phyloP scores from a whole-genome alignment of 2,329 filamentous ascomycete species.

The Plenodomus tracheiphilus region DNA sequence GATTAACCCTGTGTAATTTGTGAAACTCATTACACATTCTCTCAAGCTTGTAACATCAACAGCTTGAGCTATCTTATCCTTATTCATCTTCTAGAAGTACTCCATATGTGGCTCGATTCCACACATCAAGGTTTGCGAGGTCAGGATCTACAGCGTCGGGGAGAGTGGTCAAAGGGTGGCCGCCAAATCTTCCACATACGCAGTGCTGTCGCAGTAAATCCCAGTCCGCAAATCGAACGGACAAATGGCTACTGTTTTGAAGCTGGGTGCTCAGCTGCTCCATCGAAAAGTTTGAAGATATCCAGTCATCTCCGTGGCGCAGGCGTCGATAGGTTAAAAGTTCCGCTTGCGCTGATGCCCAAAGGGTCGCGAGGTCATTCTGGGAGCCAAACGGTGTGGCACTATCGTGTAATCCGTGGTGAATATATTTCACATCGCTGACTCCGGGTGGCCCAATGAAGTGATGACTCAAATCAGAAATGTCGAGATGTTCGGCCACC shows the following conservation, averaged over 20 bases:
- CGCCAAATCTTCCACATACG: constrained; percentile 7
- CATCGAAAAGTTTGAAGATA: constrained; percentile 17
- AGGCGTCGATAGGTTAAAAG: constrained; percentile 44
- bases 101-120: constrained; percentile 13
- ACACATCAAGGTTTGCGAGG: constrained; percentile 18
- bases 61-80: too few relatives aligned
- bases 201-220: constrained; percentile 11
- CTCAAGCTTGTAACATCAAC: too few relatives aligned
- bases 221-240: constrained; percentile 1
- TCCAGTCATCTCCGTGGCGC: constrained; percentile 24
- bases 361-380: constrained; percentile 21
- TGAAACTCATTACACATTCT: too few relatives aligned
- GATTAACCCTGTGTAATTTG: too few relatives aligned
- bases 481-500: too few relatives aligned
- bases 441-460: too few relatives aligned
- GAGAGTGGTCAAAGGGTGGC: not conserved
- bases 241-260: not conserved
- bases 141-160: constrained; percentile 5
- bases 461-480: too few relatives aligned
- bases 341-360: constrained; percentile 46
- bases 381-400: too few relatives aligned
- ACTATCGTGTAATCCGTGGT: too few relatives aligned
- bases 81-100: too few relatives aligned
- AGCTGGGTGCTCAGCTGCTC: constrained; percentile 8
- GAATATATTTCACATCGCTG: too few relatives aligned